Percentiles rank a stretch among this genome's conserved stretches.
Evolutionary conservation across 805 yeast genomes (phyloP).

Genomic region (Starmerella stellata): DNA sequence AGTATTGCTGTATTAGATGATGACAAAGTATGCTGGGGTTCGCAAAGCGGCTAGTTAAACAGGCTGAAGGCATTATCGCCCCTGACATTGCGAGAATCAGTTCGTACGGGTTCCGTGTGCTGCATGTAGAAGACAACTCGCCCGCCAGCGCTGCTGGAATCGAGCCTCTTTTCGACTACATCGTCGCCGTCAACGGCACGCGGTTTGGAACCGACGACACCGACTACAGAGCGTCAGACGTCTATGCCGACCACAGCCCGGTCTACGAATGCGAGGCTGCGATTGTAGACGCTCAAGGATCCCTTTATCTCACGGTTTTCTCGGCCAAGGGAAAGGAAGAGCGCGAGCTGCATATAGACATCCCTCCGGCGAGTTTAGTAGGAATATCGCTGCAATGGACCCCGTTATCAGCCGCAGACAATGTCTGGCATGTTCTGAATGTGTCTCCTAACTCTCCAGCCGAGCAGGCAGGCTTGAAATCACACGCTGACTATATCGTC

Average conservation of each 20-base stretch:
- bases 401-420: conserved; percentile 55
- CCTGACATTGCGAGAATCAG: conserved; percentile 16
- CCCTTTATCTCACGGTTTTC: conserved; percentile 52
- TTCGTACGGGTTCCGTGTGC: conserved; percentile 38
- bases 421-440: conserved; percentile 69
- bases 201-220: conserved; percentile 25
- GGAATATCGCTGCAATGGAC: conserved; percentile 50
- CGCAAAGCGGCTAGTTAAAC: conserved; percentile 43
- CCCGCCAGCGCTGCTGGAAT: conserved; percentile 36
- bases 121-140: conserved; percentile 32
- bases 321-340: conserved; percentile 50
- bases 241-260: conserved; percentile 14
- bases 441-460: conserved; percentile 69
- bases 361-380: conserved; percentile 31
- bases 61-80: conserved; percentile 26
- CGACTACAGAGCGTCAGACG: background rate
- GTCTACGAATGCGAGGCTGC: conserved; percentile 9
- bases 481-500: conserved; percentile 73
- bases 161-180: conserved; percentile 76
- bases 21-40: conserved; percentile 19
- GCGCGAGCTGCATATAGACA: conserved; percentile 13
- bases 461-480: conserved; percentile 58
- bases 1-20: background rate
- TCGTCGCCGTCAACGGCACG: conserved; percentile 61
- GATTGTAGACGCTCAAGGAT: conserved; percentile 8